Percentiles rank a stretch among this genome's conserved stretches.
These are phyloP conservation scores for Fusarium coffeatum DNA, from an alignment of 2,329 filamentous ascomycete genomes.

Conservation along the genomic window DNA sequence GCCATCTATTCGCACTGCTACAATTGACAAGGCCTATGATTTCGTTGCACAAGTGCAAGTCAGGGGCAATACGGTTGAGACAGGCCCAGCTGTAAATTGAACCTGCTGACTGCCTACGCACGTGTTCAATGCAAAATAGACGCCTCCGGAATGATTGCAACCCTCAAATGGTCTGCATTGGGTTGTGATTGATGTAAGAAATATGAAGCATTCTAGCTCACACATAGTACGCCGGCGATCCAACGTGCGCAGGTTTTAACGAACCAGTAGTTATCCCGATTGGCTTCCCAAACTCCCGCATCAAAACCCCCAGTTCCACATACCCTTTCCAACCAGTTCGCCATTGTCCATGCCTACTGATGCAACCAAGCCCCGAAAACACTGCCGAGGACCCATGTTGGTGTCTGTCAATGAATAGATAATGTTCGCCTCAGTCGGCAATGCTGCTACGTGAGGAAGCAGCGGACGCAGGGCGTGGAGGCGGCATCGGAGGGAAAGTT, in stretches of 20 bases:
- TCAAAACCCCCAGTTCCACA: not conserved
- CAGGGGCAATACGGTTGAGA: constrained; percentile 23
- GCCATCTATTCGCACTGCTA: not conserved
- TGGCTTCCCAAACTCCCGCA: constrained; percentile 11
- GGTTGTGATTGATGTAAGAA: not conserved
- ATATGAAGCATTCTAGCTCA: not conserved
- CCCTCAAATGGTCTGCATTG: not conserved
- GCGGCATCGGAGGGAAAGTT: constrained; percentile 23
- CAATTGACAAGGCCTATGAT: not conserved
- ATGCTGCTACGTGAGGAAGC: constrained; percentile 32
- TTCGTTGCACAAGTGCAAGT: constrained; percentile 19
- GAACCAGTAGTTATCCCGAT: not conserved
- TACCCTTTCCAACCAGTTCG: not conserved
- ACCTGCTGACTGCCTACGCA: not conserved
- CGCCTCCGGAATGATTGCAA: not conserved
- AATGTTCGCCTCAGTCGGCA: constrained; percentile 6
- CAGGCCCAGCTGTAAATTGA: not conserved
- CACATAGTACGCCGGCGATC: not conserved
- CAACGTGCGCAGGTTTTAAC: constrained; percentile 2
- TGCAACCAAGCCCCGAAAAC: not conserved
- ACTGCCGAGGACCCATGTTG: not conserved
- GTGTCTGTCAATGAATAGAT: not conserved
- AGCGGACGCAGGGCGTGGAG: constrained; percentile 29
- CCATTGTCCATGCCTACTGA: constrained; percentile 4
- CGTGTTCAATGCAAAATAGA: not conserved